phyloP scores from a whole-genome alignment of 768 basidiomycete species.

The Trametes cinnabarina region DNA sequence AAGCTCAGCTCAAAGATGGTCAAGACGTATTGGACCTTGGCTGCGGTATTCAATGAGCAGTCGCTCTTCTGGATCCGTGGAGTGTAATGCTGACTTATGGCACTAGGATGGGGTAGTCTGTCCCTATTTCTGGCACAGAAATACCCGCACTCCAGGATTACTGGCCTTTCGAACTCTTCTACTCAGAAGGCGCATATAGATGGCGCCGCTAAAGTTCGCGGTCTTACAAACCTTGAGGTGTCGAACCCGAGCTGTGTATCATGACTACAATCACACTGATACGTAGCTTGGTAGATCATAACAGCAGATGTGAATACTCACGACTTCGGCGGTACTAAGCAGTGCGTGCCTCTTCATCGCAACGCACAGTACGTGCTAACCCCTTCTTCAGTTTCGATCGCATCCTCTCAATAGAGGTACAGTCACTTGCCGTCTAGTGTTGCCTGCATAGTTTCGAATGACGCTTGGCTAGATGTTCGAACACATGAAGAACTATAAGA shows the following conservation, averaged over 20 bases:
- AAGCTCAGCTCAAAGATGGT: slow-evolving; percentile 60
- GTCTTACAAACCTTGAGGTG: slow-evolving; percentile 54
- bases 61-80: neutral
- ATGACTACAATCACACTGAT: neutral
- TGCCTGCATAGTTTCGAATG: neutral
- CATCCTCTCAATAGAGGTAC: slow-evolving; percentile 66
- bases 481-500: slow-evolving; percentile 74
- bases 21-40: slow-evolving; percentile 65
- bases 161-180: slow-evolving; percentile 62
- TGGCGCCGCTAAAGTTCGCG: slow-evolving; percentile 43
- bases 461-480: slow-evolving; percentile 56
- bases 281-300: slow-evolving; percentile 43
- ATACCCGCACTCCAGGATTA: slow-evolving; percentile 63
- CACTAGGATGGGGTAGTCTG: slow-evolving; percentile 66
- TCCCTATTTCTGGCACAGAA: slow-evolving; percentile 67
- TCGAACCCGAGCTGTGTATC: neutral
- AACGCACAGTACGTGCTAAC: neutral
- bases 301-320: slow-evolving; percentile 67
- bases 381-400: slow-evolving; percentile 54
- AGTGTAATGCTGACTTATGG: neutral
- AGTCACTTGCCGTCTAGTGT: neutral
- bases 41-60: slow-evolving; percentile 43
- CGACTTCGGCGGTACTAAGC: slow-evolving; percentile 50
- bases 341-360: slow-evolving; percentile 32
- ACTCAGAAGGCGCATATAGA: slow-evolving; percentile 71